Percentiles rank a stretch among this genome's conserved stretches.
These are phyloP conservation scores for Ustilago trichophora DNA, from an alignment of 1,284 basidiomycete genomes.

Conservation along the genomic window DNA sequence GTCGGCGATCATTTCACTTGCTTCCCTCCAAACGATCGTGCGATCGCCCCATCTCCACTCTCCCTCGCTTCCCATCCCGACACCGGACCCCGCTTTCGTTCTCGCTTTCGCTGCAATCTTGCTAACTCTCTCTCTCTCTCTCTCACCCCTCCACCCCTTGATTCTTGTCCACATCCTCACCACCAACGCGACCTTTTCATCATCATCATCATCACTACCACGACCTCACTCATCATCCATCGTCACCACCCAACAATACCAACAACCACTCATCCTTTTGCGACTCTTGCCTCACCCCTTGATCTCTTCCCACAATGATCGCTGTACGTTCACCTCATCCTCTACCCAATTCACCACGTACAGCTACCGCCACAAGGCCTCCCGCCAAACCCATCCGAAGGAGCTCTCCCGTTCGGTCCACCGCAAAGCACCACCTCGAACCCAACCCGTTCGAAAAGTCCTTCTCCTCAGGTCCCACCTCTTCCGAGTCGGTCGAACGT, in stretches of 20 bases:
- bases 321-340: constrained; percentile 21
- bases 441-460: constrained; percentile 97
- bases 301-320: constrained; percentile 29
- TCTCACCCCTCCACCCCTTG: neutral
- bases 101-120: neutral
- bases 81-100: no score
- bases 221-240: neutral
- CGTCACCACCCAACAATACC: neutral
- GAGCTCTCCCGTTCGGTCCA: constrained; percentile 24
- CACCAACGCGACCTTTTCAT: neutral
- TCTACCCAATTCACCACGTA: constrained; percentile 32
- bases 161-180: neutral
- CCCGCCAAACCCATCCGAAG: constrained; percentile 34
- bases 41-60: constrained; percentile 21
- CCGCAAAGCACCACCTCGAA: constrained; percentile 72
- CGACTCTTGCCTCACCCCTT: constrained; percentile 2
- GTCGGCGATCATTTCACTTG: neutral
- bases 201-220: neutral
- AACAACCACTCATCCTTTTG: constrained; percentile 68
- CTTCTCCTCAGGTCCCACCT: constrained; percentile 73
- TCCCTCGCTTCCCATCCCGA: neutral
- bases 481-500: constrained; percentile 57
- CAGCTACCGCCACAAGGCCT: constrained; percentile 45
- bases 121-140: neutral
- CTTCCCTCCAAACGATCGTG: constrained; percentile 7